These are phyloP conservation scores for Naumovozyma dairenensis DNA, from an alignment of 805 yeast species.

Conservation along the genomic window DNA sequence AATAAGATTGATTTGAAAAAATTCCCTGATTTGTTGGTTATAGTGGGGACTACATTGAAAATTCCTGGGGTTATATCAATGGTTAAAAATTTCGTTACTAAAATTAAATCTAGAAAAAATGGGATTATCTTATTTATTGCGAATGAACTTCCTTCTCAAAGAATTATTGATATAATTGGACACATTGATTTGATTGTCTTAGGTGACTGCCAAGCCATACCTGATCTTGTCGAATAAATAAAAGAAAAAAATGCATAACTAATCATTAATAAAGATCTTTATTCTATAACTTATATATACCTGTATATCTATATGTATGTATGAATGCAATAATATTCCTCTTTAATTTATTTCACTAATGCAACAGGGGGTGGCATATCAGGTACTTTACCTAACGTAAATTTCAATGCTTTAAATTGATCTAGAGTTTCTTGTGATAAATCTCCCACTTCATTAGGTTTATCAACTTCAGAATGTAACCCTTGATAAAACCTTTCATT, in stretches of 20 bases:
- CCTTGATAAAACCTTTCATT: constrained; percentile 28
- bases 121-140: constrained; percentile 59
- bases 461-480: constrained; percentile 20
- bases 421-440: constrained; percentile 35
- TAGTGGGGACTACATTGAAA: constrained; percentile 78
- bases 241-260: too few relatives aligned
- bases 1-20: constrained; percentile 54
- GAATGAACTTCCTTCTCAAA: constrained; percentile 43
- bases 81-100: constrained; percentile 49
- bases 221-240: background rate
- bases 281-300: constrained; percentile 35
- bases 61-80: constrained; percentile 64
- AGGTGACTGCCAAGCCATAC: constrained; percentile 50
- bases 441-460: constrained; percentile 29
- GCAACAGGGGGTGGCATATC: constrained; percentile 61
- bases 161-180: constrained; percentile 40
- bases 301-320: constrained; percentile 4
- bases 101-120: constrained; percentile 38
- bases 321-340: too few relatives aligned
- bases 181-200: constrained; percentile 47
- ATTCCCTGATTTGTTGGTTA: constrained; percentile 67
- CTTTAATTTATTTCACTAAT: constrained; percentile 18
- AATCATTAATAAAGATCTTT: too few relatives aligned
- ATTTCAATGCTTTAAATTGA: constrained; percentile 39
- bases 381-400: constrained; percentile 57